These are phyloP conservation scores for Metarhizium sp. DNA, from an alignment of 2,329 filamentous ascomycete species.

Conservation along the genomic window DNA sequence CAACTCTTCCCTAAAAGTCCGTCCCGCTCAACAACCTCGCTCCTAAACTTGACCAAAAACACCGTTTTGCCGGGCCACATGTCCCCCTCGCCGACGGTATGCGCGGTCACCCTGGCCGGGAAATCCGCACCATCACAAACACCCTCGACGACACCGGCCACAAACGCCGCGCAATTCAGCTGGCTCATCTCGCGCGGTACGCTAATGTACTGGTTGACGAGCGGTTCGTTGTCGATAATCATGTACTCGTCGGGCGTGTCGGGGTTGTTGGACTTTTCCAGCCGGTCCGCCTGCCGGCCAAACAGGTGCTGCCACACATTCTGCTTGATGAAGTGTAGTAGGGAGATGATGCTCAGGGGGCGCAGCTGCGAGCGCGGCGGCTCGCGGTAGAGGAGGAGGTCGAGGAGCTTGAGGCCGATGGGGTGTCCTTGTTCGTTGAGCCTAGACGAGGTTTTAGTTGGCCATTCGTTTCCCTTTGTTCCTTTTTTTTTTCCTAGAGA, in stretches of 20 bases:
- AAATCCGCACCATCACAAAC: conserved; percentile 91
- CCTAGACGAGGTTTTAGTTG: conserved; percentile 31
- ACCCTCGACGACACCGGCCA: conserved; percentile 91
- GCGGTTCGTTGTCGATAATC: conserved; percentile 96
- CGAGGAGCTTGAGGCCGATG: conserved; percentile 86
- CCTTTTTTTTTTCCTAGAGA: neutral
- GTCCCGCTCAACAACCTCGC: conserved; percentile 88
- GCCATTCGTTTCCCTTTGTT: too few species aligned
- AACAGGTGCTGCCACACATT: conserved; percentile 91
- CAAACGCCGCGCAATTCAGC: conserved; percentile 92
- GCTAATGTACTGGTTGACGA: conserved; percentile 89
- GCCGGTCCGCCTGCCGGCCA: conserved; percentile 76
- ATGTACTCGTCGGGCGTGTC: conserved; percentile 92
- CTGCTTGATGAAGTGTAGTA: conserved; percentile 92
- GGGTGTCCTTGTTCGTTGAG: conserved; percentile 88
- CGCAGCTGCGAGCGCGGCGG: conserved; percentile 61
- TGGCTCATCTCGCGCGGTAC: conserved; percentile 93
- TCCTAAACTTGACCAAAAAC: conserved; percentile 85
- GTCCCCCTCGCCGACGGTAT: conserved; percentile 64
- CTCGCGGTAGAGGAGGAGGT: conserved; percentile 84
- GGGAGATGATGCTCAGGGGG: conserved; percentile 77
- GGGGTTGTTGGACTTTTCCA: conserved; percentile 78
- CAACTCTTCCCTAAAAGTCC: conserved; percentile 57
- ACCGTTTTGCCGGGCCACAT: conserved; percentile 97
- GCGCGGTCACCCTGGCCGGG: conserved; percentile 79